Conservation (phyloP, 2,329 filamentous ascomycete genomes). For the Alternaria panax region DNA sequence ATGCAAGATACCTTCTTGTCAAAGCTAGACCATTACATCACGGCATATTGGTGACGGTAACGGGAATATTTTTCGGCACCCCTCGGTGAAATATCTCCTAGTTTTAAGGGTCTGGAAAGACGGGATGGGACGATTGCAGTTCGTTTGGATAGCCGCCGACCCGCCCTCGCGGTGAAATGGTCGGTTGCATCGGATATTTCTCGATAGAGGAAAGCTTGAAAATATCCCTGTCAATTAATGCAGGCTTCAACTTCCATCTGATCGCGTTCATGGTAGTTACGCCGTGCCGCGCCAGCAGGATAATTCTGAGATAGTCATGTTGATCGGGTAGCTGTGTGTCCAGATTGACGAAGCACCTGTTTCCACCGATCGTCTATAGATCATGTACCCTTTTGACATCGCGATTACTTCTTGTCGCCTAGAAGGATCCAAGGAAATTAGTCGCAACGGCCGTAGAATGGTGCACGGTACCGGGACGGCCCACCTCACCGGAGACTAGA, state of each 20-base stretch:
- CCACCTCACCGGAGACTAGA: constrained; percentile 10
- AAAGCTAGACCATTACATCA: background rate
- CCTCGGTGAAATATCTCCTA: background rate
- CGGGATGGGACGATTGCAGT: background rate
- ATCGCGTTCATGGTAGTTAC: background rate
- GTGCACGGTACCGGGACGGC: background rate
- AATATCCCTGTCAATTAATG: background rate
- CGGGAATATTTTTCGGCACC: background rate
- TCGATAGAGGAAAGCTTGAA: background rate
- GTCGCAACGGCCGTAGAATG: background rate
- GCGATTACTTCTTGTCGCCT: background rate
- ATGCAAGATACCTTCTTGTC: background rate
- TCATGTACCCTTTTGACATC: background rate
- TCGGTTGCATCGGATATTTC: background rate
- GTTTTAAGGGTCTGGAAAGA: background rate
- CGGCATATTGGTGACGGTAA: background rate
- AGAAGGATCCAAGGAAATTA: background rate
- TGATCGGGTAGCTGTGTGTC: background rate
- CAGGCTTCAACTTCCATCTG: background rate
- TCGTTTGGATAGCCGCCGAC: constrained; percentile 9
- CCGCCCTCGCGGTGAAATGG: background rate
- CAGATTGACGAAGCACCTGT: background rate
- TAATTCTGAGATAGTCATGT: background rate
- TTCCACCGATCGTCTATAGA: background rate
- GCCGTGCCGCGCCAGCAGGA: background rate